Base-by-base conservation (phyloP, 192 early-diverging fungal species). In the Geranomyces variabilis region DNA sequence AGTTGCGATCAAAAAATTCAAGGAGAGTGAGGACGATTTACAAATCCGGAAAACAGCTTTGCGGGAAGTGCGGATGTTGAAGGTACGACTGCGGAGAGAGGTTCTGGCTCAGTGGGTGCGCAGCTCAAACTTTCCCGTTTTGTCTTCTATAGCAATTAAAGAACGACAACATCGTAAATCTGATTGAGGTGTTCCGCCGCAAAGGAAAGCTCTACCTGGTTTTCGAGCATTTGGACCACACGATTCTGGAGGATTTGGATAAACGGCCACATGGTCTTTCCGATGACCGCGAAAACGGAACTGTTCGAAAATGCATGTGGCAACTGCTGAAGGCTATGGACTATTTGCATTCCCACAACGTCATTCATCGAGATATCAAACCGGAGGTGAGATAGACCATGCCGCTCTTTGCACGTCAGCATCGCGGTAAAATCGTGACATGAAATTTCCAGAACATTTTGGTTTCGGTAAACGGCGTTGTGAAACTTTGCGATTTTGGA, bases 1-100 rank as follows among this genome's bases (percentile, higher is more conserved):
- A 19, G 87, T 88, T 13, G 87, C 87, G 28, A 88, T 88, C 57
- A 88, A 88, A 66, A 88, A 88, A 73, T 88, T 88, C 66, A 88
- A 88, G 71, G 87, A 88, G 58, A 75, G 69, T 29, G 87, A 88
- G 69, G 87, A 88, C 67, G 87, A 88, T 62, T 70, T 86, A 53
- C 87, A 88, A 69, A 88, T 88, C 36, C 72, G 87, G 21, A 88
- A 86, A 70, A 88, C 87, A 21, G 87, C 87, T 1, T 64, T 88
- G 47, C 58, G 86, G 34, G 87, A 88, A 74, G 83, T 88, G 24
- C 68, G 86, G 21, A 88, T 88, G 84, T 79, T 88, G 56, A 88
- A 88, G 79, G 84, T 85, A 71, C 30, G 72, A 63, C 28, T 49
- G 4, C 7, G 51, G 51, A 4, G 19, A 53, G 51, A 53, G 21